Evolutionary conservation across 179 eudicot genomes (phyloP).

Genomic region (Beta lomatogona): DNA sequence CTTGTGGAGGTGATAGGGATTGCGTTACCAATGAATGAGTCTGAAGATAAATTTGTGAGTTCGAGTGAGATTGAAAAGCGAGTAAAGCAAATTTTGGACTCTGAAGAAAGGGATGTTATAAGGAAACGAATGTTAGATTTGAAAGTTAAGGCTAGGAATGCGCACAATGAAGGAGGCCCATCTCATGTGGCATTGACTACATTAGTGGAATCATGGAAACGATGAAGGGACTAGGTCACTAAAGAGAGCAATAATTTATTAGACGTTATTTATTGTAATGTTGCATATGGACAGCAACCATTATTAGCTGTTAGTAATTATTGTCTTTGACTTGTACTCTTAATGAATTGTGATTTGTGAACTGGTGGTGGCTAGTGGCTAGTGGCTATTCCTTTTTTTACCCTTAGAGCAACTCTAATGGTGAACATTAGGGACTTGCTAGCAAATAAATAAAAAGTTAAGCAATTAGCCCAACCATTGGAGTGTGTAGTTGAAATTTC

Average conservation of each 20-base stretch:
- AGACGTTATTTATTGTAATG: background rate
- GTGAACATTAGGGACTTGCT: too few species aligned
- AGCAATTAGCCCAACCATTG: too few species aligned
- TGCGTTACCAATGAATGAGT: constrained; percentile 37
- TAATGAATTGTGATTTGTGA: too few species aligned
- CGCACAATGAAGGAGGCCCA: constrained; percentile 30
- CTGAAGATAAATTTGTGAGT: constrained; percentile 31
- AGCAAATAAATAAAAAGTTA: too few species aligned
- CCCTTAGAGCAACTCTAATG: too few species aligned
- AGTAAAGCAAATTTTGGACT: constrained; percentile 40
- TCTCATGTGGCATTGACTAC: constrained; percentile 24
- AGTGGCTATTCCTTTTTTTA: too few species aligned
- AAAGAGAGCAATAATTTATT: background rate
- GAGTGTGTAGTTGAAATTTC: too few species aligned
- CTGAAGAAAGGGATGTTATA: constrained; percentile 25
- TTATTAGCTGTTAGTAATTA: background rate
- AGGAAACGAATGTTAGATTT: constrained; percentile 26
- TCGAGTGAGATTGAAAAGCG: constrained; percentile 42
- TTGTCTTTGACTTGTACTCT: too few species aligned
- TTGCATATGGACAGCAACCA: background rate
- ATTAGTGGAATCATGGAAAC: constrained; percentile 32
- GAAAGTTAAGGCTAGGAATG: constrained; percentile 30
- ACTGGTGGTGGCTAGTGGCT: too few species aligned
- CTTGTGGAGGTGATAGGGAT: constrained; percentile 44
- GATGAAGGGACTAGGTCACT: background rate